A percentile compares a stretch with the other conserved stretches of the same genome.
Conservation (phyloP, 495 filamentous ascomycete species). For the Lepidopterella palustris region DNA sequence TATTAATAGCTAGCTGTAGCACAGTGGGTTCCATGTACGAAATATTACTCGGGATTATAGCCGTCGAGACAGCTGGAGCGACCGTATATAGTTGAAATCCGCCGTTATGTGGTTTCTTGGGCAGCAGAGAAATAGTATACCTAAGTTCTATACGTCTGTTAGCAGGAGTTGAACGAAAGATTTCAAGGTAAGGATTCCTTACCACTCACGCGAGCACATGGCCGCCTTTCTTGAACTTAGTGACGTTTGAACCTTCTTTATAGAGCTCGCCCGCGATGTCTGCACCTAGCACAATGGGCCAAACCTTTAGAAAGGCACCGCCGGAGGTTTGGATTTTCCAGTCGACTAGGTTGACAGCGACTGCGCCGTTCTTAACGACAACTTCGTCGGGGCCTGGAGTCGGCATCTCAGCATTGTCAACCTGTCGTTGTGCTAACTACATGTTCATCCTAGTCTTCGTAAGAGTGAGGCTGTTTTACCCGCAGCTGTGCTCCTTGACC, state of each 20-base stretch:
- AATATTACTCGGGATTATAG: constrained; percentile 34
- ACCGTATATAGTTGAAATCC: constrained; percentile 21
- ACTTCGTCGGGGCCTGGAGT: constrained; percentile 34
- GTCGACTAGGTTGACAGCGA: constrained; percentile 42
- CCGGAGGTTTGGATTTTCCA: constrained; percentile 30
- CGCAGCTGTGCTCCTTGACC: too few species aligned
- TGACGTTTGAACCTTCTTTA: constrained; percentile 35
- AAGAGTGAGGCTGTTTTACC: too few species aligned
- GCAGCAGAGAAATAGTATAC: constrained; percentile 45
- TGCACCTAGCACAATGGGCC: constrained; percentile 37
- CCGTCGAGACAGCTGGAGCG: constrained; percentile 29
- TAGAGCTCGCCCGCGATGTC: constrained; percentile 43
- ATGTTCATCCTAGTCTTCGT: too few species aligned
- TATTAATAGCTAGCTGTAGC: constrained; percentile 34
- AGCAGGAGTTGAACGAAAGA: constrained; percentile 2
- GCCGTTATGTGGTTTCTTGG: constrained; percentile 40
- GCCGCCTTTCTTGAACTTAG: constrained; percentile 39
- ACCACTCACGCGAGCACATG: constrained; percentile 39
- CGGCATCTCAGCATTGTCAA: constrained; percentile 36
- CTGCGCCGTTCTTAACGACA: constrained; percentile 38
- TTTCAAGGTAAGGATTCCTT: not conserved
- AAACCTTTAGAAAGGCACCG: constrained; percentile 27
- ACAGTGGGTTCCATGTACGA: constrained; percentile 38
- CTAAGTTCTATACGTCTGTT: constrained; percentile 23
- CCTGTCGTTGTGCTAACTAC: too few species aligned